Base-by-base conservation (phyloP, 352 stramenopile genomes). In the Albugo candida region DNA sequence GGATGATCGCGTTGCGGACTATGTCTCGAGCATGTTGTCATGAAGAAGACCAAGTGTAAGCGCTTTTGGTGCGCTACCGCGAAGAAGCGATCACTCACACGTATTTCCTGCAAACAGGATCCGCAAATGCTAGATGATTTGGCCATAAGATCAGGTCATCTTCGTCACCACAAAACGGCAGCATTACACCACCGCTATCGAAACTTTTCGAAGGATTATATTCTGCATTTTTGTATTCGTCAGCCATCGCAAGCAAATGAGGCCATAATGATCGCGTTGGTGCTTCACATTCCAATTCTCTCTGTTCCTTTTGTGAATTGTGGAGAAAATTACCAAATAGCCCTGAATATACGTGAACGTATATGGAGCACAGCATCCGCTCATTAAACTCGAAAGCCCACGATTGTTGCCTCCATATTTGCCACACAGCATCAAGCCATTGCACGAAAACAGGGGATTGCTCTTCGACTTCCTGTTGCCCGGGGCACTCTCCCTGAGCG, bases 381-480 rank as follows among this genome's bases (percentile, higher is more conserved):
- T 94, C 77, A 51, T 96, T 98, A 68, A 98, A 99, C 67, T 99
- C 95, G 57, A 99, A 99, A 21, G 78, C 86, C 59, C 92, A 91
- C 10, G 95, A 85, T 54, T 95, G 95, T 55, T 98, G 93, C 35
- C 91, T 73, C 54, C 97, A 86, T 37, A 99, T 70, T 67, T 99
- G 95, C 73, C 89, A 99, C 36, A 98, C 76, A 39, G 86, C 94
- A 74, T 99, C 96, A 27, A 99, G 56, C 72, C 96, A 99, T 65
- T 99, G 94, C 18, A 99, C 60, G 64, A 99, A 99, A 21, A 99
- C 93, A 1, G 96, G 96, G 38, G 94, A 97, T 45, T 96, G 79
- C 59, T 99, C 88, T 52, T 97, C 89, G 24, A 98, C 77, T 53
- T 97, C 91, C 55, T 92, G 78, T 37, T 94, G 83, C 8, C 83